Evolutionary conservation across 2,329 filamentous ascomycete genomes (phyloP).

Genomic region (Penicillium verrucosum): DNA sequence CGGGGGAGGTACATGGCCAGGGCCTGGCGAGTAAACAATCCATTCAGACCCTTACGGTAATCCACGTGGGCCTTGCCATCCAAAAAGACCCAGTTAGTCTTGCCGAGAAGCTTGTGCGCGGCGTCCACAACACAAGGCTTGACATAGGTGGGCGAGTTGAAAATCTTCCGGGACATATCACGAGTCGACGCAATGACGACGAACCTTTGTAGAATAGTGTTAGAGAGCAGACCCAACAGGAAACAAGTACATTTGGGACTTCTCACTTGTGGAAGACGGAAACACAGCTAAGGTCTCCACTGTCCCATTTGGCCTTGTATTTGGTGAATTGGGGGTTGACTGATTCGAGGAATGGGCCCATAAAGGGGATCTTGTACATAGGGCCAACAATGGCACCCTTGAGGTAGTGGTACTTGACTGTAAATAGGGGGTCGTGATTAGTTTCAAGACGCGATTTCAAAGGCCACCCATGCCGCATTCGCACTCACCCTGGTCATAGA

Average conservation of each 20-base stretch:
- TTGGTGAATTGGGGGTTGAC: conserved; percentile 87
- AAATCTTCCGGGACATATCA: conserved; percentile 93
- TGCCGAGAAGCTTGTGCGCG: conserved; percentile 87
- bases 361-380: conserved; percentile 74
- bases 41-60: conserved; percentile 94
- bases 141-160: conserved; percentile 88
- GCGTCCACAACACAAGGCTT: conserved; percentile 96
- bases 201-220: conserved; percentile 60
- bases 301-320: conserved; percentile 90
- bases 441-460: conserved; percentile 5
- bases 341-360: conserved; percentile 93
- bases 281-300: conserved; percentile 89
- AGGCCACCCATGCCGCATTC: neutral
- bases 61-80: conserved; percentile 94
- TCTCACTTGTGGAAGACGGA: conserved; percentile 97
- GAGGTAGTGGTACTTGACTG: conserved; percentile 70
- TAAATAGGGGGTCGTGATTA: conserved; percentile 13
- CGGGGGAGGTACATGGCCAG: conserved; percentile 85
- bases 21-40: conserved; percentile 86
- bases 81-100: conserved; percentile 94
- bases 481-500: conserved; percentile 84
- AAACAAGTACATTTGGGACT: neutral
- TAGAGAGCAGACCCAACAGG: neutral
- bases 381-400: conserved; percentile 77
- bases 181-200: conserved; percentile 94